Conservation (phyloP, 495 filamentous ascomycete genomes). For the Neurospora sp. region DNA sequence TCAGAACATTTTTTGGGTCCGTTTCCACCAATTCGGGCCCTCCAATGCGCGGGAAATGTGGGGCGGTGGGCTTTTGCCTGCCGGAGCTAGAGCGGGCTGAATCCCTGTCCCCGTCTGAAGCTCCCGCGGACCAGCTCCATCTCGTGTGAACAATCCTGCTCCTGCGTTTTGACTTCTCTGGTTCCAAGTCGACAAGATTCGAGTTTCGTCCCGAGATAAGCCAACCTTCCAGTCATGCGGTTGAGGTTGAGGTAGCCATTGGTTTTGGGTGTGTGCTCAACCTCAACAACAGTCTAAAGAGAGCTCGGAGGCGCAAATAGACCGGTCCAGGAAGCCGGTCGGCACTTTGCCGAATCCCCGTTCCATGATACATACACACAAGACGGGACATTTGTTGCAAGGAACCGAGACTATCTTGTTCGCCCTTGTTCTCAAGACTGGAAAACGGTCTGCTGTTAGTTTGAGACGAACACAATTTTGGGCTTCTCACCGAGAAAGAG, state of each 20-base stretch:
- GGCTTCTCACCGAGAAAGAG: too few relatives aligned
- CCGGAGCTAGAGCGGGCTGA: neutral
- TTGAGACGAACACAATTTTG: too few relatives aligned
- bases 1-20: conserved; percentile 19
- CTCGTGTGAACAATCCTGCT: neutral
- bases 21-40: conserved; percentile 6
- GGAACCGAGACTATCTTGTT: neutral
- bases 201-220: neutral
- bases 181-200: neutral
- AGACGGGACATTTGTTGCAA: neutral
- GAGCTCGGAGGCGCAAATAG: neutral
- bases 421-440: neutral
- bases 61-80: conserved; percentile 1
- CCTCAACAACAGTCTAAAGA: neutral
- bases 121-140: too few relatives aligned
- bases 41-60: conserved; percentile 10
- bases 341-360: neutral
- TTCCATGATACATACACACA: neutral
- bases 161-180: neutral
- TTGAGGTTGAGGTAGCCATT: neutral
- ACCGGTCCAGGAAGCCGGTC: neutral
- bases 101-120: neutral
- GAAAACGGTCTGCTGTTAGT: neutral
- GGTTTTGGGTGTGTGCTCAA: neutral
- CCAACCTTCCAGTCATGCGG: neutral